These are phyloP conservation scores for Eucalyptus pauciflora DNA, from an alignment of 345 rosid genomes.

Conservation along the genomic window DNA sequence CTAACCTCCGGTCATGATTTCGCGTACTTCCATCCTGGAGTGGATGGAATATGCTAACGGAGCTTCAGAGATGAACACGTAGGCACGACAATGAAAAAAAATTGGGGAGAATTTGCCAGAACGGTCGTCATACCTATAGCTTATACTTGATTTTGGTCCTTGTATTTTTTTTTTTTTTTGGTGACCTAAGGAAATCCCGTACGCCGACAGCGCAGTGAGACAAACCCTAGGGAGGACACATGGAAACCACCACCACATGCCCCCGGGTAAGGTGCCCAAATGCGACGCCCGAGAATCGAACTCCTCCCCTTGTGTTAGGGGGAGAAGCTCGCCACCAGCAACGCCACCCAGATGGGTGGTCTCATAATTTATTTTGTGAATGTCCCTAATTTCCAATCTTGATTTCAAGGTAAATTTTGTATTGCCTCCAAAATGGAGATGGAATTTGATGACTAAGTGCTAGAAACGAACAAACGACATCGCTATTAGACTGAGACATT, in stretches of 20 bases:
- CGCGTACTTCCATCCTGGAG: too few species aligned
- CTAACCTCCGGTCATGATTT: neutral
- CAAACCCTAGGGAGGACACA: too few species aligned
- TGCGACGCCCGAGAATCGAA: too few species aligned
- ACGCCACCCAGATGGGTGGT: too few species aligned
- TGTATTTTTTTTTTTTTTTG: too few species aligned
- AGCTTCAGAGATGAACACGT: accelerated
- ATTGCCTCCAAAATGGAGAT: neutral
- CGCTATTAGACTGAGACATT: accelerated
- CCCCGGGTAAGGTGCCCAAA: too few species aligned
- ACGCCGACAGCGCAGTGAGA: too few species aligned
- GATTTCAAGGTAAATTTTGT: neutral
- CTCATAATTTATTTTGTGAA: too few species aligned
- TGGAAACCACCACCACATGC: too few species aligned
- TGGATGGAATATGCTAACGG: neutral
- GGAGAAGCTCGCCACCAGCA: too few species aligned
- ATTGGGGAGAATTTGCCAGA: neutral
- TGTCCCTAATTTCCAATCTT: neutral
- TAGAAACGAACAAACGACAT: neutral
- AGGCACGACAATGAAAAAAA: neutral
- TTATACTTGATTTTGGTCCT: neutral
- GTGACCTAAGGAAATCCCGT: too few species aligned
- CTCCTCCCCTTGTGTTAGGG: too few species aligned
- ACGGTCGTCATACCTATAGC: neutral
- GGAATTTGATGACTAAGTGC: neutral